Conservation (phyloP, 352 stramenopile genomes). For the Phytophthora brassicae region DNA sequence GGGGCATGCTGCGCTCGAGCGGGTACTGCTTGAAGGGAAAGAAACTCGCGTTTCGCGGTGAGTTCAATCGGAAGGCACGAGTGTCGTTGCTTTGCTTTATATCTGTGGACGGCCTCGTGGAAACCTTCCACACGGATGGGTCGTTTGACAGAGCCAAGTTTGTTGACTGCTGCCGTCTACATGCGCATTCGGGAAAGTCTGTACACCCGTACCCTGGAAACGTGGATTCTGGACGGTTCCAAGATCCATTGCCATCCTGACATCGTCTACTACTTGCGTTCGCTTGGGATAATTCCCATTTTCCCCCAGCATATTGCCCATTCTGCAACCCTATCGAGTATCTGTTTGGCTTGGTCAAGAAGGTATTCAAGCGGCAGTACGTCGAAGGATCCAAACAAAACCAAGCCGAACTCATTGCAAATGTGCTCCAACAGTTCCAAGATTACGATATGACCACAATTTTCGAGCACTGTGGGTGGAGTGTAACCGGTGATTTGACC, state of each 20-base stretch:
- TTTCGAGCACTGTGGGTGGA: not conserved
- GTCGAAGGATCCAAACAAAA: not conserved
- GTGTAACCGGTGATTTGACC: not conserved
- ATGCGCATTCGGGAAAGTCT: not conserved
- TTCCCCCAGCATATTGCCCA: too few relatives aligned
- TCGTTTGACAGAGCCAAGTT: not conserved
- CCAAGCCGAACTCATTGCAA: too few relatives aligned
- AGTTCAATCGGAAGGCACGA: slow-evolving; percentile 13
- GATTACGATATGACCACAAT: not conserved
- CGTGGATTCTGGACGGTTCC: not conserved
- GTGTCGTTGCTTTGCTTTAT: slow-evolving; percentile 10
- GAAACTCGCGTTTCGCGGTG: slow-evolving; percentile 13
- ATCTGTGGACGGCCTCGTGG: not conserved
- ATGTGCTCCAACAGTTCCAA: not conserved
- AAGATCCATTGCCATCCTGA: too few relatives aligned
- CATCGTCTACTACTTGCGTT: too few relatives aligned
- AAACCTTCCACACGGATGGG: not conserved
- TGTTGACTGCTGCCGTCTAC: not conserved
- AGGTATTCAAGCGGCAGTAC: not conserved
- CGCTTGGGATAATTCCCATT: too few relatives aligned
- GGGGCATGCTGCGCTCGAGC: slow-evolving; percentile 2
- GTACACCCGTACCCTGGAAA: not conserved
- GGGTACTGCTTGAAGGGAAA: slow-evolving; percentile 11
- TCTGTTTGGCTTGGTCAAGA: not conserved
- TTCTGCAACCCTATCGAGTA: not conserved